phyloP scores from a whole-genome alignment of 148 eudicot genomes.

The Vaccinium vitisidaea region DNA sequence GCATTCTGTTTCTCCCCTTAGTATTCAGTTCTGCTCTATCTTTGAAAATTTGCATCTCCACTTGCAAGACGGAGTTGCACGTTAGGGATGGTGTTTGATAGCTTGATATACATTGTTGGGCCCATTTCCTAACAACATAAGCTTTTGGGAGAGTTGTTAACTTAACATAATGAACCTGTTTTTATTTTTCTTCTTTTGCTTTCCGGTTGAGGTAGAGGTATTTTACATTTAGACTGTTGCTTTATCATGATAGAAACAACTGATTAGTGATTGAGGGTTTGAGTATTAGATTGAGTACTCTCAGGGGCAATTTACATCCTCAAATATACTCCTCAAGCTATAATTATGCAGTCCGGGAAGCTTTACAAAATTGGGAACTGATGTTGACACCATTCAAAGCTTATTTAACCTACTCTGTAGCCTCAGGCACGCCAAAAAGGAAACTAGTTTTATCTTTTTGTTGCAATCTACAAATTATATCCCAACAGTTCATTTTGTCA shows the following conservation, averaged over 20 bases:
- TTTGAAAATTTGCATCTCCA: no score
- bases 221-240: background rate
- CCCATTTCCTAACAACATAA: no score
- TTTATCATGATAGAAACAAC: background rate
- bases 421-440: background rate
- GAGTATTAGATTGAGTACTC: background rate
- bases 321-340: background rate
- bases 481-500: background rate
- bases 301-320: background rate
- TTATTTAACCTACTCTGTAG: background rate
- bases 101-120: no score
- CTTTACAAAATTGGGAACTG: background rate
- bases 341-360: background rate
- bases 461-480: background rate
- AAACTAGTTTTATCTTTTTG: background rate
- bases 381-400: background rate
- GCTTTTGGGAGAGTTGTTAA: no score
- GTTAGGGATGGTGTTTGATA: no score
- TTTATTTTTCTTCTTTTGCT: background rate
- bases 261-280: background rate
- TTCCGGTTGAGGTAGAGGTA: conserved; percentile 1
- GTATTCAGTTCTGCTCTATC: no score
- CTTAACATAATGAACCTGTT: background rate
- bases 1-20: no score
- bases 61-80: no score